Evolutionary conservation across 2,329 filamentous ascomycete species (phyloP).

Genomic region (Fusarium tupiense): DNA sequence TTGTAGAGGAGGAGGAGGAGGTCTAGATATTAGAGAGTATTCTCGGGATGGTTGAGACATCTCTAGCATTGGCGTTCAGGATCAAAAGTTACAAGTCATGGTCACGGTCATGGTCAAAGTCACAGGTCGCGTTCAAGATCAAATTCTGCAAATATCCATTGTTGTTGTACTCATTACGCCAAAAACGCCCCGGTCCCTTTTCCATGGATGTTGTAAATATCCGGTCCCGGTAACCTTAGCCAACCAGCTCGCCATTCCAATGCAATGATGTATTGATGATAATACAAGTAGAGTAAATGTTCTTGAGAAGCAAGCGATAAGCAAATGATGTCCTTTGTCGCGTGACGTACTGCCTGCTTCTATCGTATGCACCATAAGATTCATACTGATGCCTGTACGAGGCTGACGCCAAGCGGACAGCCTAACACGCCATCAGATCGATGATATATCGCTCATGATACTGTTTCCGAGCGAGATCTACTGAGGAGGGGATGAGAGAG

Average conservation of each 20-base stretch:
- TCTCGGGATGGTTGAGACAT: neutral
- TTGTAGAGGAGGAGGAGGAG: conserved; percentile 69
- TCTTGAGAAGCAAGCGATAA: conserved; percentile 21
- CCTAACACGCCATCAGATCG: neutral
- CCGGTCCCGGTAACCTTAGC: conserved; percentile 41
- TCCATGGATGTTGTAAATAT: conserved; percentile 43
- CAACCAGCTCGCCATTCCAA: conserved; percentile 41
- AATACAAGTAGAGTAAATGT: conserved; percentile 38
- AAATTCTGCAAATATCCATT: conserved; percentile 35
- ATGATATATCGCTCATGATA: conserved; percentile 1
- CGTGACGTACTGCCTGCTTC: conserved; percentile 34
- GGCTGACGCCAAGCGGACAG: neutral
- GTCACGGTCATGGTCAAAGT: neutral
- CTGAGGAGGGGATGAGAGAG: conserved; percentile 63
- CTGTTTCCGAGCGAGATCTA: conserved; percentile 1
- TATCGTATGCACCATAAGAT: conserved; percentile 42
- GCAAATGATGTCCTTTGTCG: conserved; percentile 19
- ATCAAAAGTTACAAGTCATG: conserved; percentile 2
- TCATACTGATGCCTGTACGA: conserved; percentile 2
- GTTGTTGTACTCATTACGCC: conserved; percentile 40
- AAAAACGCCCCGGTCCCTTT: conserved; percentile 44
- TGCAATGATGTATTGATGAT: conserved; percentile 42
- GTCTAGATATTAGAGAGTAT: conserved; percentile 12
- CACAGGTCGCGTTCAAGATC: conserved; percentile 7
- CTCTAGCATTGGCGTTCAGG: conserved; percentile 37